phyloP scores from a whole-genome alignment of 768 basidiomycete genomes.

The Mycena epipterygia region DNA sequence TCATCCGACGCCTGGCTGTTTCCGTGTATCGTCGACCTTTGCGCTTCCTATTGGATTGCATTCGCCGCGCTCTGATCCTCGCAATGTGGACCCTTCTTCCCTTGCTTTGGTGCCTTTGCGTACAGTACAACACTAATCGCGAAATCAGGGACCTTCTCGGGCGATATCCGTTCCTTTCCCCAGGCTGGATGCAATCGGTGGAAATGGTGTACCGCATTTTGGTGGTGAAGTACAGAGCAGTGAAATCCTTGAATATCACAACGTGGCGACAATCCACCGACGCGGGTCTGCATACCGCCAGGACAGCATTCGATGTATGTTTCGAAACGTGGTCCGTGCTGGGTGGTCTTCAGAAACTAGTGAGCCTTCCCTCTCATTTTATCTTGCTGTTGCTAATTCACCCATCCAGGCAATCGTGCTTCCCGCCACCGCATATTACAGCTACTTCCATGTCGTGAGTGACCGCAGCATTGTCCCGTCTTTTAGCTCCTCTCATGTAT shows the following conservation, averaged over 20 bases:
- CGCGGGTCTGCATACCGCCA: too few species aligned
- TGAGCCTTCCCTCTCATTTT: not conserved
- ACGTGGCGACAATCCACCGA: not conserved
- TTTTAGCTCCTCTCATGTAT: not conserved
- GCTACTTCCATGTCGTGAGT: not conserved
- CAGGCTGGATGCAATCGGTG: not conserved
- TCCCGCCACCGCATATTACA: not conserved
- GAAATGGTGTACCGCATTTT: not conserved
- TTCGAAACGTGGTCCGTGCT: not conserved
- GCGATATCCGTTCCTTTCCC: not conserved
- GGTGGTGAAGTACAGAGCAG: not conserved
- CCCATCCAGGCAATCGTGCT: not conserved
- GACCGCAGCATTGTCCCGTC: too few species aligned
- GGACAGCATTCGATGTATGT: not conserved
- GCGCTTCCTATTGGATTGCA: not conserved
- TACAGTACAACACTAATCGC: not conserved
- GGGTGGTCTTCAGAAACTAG: not conserved
- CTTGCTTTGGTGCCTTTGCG: not conserved
- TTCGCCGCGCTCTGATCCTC: not conserved
- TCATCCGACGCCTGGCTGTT: not conserved
- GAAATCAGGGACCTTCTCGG: not conserved
- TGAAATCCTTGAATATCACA: not conserved
- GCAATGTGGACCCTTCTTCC: not conserved
- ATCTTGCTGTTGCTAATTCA: not conserved
- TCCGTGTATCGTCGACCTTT: not conserved